These are phyloP conservation scores for Xylariaceae sp. DNA, from an alignment of 2,329 filamentous ascomycete species.

Conservation along the genomic window DNA sequence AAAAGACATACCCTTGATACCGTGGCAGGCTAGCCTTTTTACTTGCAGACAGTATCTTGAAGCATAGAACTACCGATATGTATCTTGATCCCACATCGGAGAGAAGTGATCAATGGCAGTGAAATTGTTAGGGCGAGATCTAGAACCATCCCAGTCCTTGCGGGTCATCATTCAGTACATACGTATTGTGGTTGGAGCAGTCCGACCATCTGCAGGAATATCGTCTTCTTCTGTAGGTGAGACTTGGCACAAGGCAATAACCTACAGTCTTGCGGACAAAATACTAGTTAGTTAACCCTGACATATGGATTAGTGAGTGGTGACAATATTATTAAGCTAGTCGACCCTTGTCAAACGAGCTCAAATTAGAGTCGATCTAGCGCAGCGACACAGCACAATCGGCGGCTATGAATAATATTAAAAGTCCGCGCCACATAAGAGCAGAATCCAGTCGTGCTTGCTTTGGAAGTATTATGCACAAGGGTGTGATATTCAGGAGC, in stretches of 20 bases:
- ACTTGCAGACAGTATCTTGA: too few species aligned
- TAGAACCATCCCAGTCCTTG: not conserved
- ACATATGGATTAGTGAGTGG: not conserved
- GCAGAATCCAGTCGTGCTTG: not conserved
- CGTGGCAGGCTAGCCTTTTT: too few species aligned
- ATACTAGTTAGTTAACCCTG: not conserved
- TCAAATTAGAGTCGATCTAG: not conserved
- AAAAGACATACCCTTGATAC: too few species aligned
- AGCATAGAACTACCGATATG: too few species aligned
- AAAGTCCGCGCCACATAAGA: not conserved
- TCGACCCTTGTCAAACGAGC: not conserved
- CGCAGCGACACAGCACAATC: not conserved
- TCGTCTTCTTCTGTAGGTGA: not conserved
- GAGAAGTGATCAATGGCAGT: too few species aligned
- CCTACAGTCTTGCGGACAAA: not conserved
- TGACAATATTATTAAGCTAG: not conserved
- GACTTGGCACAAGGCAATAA: not conserved
- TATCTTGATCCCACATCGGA: too few species aligned
- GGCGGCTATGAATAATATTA: not conserved
- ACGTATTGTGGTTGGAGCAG: not conserved
- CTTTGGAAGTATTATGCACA: not conserved
- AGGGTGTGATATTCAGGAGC: not conserved
- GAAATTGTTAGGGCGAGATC: not conserved
- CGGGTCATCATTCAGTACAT: too few species aligned
- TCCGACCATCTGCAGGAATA: not conserved